Conservation (phyloP, 805 yeast species). For the Wickerhamiella dianesei region DNA sequence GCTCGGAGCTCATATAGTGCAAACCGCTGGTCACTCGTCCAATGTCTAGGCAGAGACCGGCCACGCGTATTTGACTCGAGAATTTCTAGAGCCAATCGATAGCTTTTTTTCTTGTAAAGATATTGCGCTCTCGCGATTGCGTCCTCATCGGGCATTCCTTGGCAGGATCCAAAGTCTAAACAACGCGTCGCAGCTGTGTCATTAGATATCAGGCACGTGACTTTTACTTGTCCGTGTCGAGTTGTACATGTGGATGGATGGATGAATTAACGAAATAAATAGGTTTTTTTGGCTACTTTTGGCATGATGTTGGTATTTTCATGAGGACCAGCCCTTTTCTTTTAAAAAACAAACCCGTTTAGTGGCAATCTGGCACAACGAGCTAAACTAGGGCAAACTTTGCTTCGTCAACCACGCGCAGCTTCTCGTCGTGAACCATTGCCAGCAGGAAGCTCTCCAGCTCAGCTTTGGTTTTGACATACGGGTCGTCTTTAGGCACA, state of each 20-base stretch:
- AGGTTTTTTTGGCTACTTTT: too few species aligned
- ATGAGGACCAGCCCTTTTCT: too few species aligned
- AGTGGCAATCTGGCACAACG: too few species aligned
- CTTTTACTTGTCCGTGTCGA: not conserved
- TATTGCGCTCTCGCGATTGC: slow-evolving; percentile 12
- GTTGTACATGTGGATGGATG: not conserved
- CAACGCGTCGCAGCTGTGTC: too few species aligned
- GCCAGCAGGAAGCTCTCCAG: slow-evolving; percentile 31
- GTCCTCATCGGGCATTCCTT: slow-evolving; percentile 4
- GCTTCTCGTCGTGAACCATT: slow-evolving; percentile 33
- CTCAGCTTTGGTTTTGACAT: slow-evolving; percentile 29
- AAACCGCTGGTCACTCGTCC: slow-evolving; percentile 6
- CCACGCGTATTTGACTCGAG: slow-evolving; percentile 9
- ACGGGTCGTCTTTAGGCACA: slow-evolving; percentile 40
- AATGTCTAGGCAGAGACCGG: not conserved
- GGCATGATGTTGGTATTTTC: too few species aligned
- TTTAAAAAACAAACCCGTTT: too few species aligned
- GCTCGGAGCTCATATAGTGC: slow-evolving; percentile 13
- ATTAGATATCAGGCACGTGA: not conserved
- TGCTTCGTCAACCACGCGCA: slow-evolving; percentile 25
- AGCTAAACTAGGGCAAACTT: slow-evolving; percentile 21
- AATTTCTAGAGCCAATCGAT: slow-evolving; percentile 13
- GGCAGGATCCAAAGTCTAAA: too few species aligned
- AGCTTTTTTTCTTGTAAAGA: slow-evolving; percentile 10
- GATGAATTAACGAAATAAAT: too few species aligned